Evolutionary conservation across 176 grass and related monocot species (phyloP), one percentile per base, ranked within the genome.

Genomic region (Ananas comosus): DNA sequence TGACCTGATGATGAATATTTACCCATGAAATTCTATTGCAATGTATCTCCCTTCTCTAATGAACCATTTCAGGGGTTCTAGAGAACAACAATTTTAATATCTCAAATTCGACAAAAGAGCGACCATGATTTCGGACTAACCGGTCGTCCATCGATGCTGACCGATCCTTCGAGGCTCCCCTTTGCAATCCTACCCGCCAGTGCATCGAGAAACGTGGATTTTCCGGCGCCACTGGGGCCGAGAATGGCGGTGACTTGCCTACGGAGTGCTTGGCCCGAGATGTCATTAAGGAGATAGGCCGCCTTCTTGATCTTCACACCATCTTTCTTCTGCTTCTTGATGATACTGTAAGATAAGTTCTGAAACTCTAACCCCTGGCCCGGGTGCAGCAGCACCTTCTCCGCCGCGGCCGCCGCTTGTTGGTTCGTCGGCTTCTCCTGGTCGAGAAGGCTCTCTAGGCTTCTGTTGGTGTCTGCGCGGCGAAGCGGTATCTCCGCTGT

Each of bases 161-260:
- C 88, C 10, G 78, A 91, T 3, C 88, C 84, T 64, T 91, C 78
- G 4, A 91, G 83, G 51, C 88, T 91, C 4, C 88, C 84, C 57
- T 68, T 83, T 10, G 88, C 84, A 52, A 87, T 87, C 68, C 81
- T 73, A 0, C 85, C 88, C 2, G 88, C 88, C 16, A 88, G 70
- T 6, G 82, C 82, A 50, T 91, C 85, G 17, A 88, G 88, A 79
- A 91, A 85, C n/a, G 88, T 88, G 6, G 88, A 88, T 70, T 91
- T 91, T 51, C 85, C 88, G 64, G 88, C 85, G 1, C 88, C 88
- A 25, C 85, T 91, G 1, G 88, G 88, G 6, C 88, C 85, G 1
- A 91, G 72, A 49, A 91, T 85, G 7, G 85, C 85, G 1, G 85
- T 87, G 19, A 91, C 72, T 72, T 85, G 79, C 0, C 85, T 78